phyloP scores from a whole-genome alignment of 208 protist species.

The Acanthamoeba lenticulata region DNA sequence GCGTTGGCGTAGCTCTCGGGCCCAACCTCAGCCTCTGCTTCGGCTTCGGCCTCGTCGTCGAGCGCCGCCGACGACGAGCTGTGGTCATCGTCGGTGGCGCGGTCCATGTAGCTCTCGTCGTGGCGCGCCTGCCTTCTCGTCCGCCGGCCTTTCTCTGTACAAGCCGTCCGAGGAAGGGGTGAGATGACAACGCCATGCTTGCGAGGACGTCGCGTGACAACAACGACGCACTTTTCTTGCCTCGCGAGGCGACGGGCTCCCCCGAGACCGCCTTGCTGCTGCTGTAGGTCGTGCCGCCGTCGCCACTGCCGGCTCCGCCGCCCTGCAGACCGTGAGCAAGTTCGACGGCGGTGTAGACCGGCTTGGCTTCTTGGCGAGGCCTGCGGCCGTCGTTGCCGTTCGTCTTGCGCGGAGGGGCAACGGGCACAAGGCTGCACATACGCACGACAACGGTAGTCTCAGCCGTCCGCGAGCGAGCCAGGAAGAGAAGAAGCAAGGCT shows the following conservation, averaged over 20 bases:
- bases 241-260: too few relatives aligned
- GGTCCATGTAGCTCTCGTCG: slow-evolving; percentile 30
- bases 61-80: background rate
- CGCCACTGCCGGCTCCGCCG: too few relatives aligned
- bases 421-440: too few relatives aligned
- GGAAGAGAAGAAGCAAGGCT: background rate
- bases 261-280: too few relatives aligned
- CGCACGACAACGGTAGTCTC: too few relatives aligned
- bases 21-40: background rate
- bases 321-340: too few relatives aligned
- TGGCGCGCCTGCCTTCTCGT: background rate
- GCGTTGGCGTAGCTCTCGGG: background rate
- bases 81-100: background rate
- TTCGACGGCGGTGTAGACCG: too few relatives aligned
- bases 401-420: too few relatives aligned
- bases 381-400: too few relatives aligned
- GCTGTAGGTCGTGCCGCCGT: too few relatives aligned
- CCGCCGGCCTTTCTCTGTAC: background rate
- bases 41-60: background rate
- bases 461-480: background rate
- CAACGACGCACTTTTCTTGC: too few relatives aligned
- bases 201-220: background rate
- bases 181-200: background rate
- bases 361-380: too few relatives aligned
- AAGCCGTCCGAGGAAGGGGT: background rate